These are phyloP conservation scores for Petunia axillaris DNA, from an alignment of 257 asterid species.

Conservation along the genomic window DNA sequence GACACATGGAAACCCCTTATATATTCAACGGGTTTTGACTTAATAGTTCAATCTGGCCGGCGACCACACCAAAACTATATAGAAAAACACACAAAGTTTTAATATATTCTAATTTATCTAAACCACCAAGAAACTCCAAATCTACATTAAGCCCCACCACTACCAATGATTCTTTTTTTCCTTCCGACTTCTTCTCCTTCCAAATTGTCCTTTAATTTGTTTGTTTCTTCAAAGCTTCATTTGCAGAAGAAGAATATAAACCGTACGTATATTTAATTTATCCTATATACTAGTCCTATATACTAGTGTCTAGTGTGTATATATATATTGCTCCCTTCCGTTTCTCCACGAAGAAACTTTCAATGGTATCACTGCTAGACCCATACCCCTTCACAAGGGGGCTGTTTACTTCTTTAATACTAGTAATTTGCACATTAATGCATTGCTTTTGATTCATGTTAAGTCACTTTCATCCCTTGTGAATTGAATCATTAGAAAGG, in stretches of 20 bases:
- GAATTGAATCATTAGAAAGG: slow-evolving; percentile 41
- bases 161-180: slow-evolving; percentile 31
- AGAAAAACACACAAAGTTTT: not conserved
- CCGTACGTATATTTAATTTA: not conserved
- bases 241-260: slow-evolving; percentile 29
- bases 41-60: slow-evolving; percentile 14
- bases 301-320: not conserved
- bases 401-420: slow-evolving; percentile 15
- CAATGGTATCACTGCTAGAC: slow-evolving; percentile 25
- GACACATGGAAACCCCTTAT: slow-evolving; percentile 3
- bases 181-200: slow-evolving; percentile 38
- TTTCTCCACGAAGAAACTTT: slow-evolving; percentile 30
- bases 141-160: slow-evolving; percentile 29
- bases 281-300: not conserved
- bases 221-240: slow-evolving; percentile 46
- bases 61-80: not conserved
- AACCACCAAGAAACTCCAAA: slow-evolving; percentile 13
- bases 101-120: not conserved
- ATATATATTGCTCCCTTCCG: not conserved
- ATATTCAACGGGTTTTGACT: not conserved
- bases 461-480: slow-evolving; percentile 36
- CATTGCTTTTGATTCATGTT: slow-evolving; percentile 20
- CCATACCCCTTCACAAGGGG: not conserved
- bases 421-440: slow-evolving; percentile 19
- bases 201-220: slow-evolving; percentile 41